Evolutionary conservation across 2,329 filamentous ascomycete species (phyloP), one percentile per base, ranked within the genome.

Genomic region (Aphanoascus verrucosus): DNA sequence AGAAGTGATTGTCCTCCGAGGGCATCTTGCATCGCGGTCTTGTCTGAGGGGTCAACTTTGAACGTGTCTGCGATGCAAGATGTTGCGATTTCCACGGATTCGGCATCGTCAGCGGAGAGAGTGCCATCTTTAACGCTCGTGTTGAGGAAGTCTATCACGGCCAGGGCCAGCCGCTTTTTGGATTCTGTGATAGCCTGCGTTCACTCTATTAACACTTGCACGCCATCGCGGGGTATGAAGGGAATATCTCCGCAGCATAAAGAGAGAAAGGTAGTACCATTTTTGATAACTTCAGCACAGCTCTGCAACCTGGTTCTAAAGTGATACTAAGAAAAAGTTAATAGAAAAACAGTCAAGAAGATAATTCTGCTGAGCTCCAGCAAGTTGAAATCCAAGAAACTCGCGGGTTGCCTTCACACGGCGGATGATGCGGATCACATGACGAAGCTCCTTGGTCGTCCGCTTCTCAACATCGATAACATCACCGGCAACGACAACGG

Each of bases 41-140:
- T 77, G 72, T 94, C 84, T 58, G 78, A 74, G n/a, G 88, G 81
- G 72, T 97, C 89, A 64, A 98, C 86, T 71, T 94, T 88, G 81
- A 97, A 98, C 62, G 86, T 85, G 69, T 97, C 91, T 61, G 85
- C 81, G 70, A 98, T 97, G 74, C 91, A 96, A 74, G 90, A 90
- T 67, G 86, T 80, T 60, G 93, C 93, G 50, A 98, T 85, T 67
- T 98, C 93, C 69, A 98, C 86, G 59, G 85, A 91, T 67, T 98
- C 93, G 62, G 84, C 82, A 70, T 98, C 91, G 63, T 97, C 93
- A 63, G 85, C 75, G 52, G 84, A 79, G 55, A 98, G 80, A 43
- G 89, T 94, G 64, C 93, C 93, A 69, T 98, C 93, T 58, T 82
- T 85, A 62, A 88, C 76, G 44, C 89, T 94, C 56, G 81, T 83